Percentiles rank a stretch among this genome's conserved stretches.
phyloP scores from a whole-genome alignment of 164 flowering plant genomes.

The Sedum album region DNA sequence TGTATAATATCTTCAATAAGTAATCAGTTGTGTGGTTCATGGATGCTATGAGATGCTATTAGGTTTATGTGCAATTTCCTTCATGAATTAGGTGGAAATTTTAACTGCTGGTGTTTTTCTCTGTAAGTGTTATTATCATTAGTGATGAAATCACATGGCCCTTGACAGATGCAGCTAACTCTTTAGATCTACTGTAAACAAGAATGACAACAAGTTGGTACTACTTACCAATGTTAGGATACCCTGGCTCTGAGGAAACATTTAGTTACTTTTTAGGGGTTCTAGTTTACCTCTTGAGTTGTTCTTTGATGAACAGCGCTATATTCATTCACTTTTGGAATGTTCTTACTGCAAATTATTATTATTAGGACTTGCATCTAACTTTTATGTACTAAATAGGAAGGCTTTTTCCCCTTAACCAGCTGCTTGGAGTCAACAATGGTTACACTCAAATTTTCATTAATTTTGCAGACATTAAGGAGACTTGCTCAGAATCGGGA shows the following conservation, averaged over 20 bases:
- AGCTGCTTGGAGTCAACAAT: background rate
- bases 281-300: too few species aligned
- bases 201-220: too few species aligned
- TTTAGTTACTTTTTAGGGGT: background rate
- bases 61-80: background rate
- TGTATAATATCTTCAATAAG: background rate
- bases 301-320: too few species aligned
- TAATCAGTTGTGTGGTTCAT: background rate
- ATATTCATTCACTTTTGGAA: background rate
- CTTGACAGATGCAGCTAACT: background rate
- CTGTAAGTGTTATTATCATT: too few species aligned
- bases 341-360: background rate
- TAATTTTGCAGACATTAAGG: conserved; percentile 60
- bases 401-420: background rate
- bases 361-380: background rate
- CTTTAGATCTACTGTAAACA: too few species aligned
- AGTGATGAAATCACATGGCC: too few species aligned
- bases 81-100: background rate
- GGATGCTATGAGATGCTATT: too few species aligned
- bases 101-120: background rate
- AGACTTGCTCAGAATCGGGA: conserved; percentile 99
- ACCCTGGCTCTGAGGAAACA: too few species aligned
- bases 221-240: too few species aligned
- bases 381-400: background rate
- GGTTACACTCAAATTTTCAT: background rate